Percentiles rank a stretch among this genome's conserved stretches.
These are phyloP conservation scores for Vitis hybrid DNA, from an alignment of 177 flowering plant species.

Conservation along the genomic window DNA sequence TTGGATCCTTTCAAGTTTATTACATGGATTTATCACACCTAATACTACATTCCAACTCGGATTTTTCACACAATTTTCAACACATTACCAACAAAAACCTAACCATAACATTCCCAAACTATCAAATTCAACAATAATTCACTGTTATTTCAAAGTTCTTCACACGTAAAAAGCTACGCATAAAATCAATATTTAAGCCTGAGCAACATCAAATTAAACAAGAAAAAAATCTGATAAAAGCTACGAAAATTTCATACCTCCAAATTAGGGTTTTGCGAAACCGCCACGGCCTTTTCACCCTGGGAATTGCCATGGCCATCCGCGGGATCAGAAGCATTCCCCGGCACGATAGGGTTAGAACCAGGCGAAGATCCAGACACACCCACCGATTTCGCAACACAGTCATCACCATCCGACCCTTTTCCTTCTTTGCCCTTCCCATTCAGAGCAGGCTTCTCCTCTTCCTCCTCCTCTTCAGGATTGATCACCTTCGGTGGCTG, in stretches of 20 bases:
- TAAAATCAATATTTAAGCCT: neutral
- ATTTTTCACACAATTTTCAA: too few species aligned
- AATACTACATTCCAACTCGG: too few species aligned
- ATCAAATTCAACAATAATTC: too few species aligned
- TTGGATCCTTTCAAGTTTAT: too few species aligned
- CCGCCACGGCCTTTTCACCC: conserved; percentile 15
- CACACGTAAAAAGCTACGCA: too few species aligned
- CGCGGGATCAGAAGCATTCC: conserved; percentile 1
- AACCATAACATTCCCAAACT: too few species aligned
- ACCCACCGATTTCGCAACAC: conserved; percentile 7
- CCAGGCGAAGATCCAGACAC: conserved; percentile 9
- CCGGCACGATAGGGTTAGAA: conserved; percentile 1
- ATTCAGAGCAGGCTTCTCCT: neutral
- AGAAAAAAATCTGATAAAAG: neutral
- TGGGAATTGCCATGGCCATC: conserved; percentile 12
- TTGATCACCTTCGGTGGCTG: neutral
- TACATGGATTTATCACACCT: too few species aligned
- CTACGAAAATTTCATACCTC: conserved; percentile 24
- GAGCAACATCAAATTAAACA: neutral
- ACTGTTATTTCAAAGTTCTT: too few species aligned
- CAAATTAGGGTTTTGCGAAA: conserved; percentile 13
- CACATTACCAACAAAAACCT: too few species aligned
- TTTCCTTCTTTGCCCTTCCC: conserved; percentile 13
- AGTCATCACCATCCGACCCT: conserved; percentile 14
- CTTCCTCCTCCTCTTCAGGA: neutral